Evolutionary conservation across 1,284 basidiomycete species (phyloP).

Genomic region (Rhodotorula sp.): DNA sequence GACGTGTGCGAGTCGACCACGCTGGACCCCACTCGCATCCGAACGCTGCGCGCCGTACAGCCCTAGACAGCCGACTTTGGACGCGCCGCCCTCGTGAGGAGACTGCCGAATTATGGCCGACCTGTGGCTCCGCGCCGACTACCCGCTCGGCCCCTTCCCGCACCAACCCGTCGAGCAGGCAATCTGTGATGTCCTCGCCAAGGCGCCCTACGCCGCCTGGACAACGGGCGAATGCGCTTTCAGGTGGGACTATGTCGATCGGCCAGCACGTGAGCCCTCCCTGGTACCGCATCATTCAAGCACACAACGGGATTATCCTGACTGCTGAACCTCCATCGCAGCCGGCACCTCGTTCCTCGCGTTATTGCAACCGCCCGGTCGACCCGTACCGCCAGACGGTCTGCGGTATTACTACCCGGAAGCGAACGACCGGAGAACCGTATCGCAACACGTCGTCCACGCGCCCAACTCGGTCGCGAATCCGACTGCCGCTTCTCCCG

Average conservation of each 20-base stretch:
- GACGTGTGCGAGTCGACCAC: too few species aligned
- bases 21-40: too few species aligned
- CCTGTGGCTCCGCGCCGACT: conserved; percentile 30
- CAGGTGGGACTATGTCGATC: conserved; percentile 22
- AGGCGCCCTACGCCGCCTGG: conserved; percentile 23
- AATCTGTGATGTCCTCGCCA: conserved; percentile 36
- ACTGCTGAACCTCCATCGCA: not conserved
- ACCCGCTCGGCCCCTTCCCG: conserved; percentile 25
- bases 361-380: conserved; percentile 4
- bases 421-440: conserved; percentile 14
- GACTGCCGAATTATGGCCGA: conserved; percentile 7
- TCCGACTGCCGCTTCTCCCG: conserved; percentile 6
- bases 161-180: conserved; percentile 27
- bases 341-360: conserved; percentile 33
- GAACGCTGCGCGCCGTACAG: not conserved
- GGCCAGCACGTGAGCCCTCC: conserved; percentile 26
- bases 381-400: conserved; percentile 16
- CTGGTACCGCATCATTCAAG: not conserved
- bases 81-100: not conserved
- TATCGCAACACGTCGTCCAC: conserved; percentile 18
- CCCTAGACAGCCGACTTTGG: not conserved
- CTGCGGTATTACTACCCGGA: conserved; percentile 27
- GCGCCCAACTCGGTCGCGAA: conserved; percentile 8
- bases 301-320: too few species aligned
- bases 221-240: conserved; percentile 18